Base-by-base conservation (phyloP, 2,329 filamentous ascomycete species). In the Penicillium sp. region DNA sequence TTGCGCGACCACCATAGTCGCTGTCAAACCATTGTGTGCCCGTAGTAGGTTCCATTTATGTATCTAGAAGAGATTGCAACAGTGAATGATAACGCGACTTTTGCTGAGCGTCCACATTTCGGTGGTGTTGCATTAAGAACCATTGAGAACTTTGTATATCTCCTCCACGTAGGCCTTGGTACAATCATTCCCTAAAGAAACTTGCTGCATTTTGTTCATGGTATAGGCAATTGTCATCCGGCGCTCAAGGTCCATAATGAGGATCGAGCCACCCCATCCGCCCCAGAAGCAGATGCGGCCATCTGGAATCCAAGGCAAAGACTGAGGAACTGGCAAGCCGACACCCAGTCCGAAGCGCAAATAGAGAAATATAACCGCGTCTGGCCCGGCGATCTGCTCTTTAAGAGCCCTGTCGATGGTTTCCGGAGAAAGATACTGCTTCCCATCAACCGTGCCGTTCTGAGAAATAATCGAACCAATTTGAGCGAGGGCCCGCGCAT, bases 391-490 rank as follows among this genome's bases (percentile, higher is more conserved):
- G 0, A 69, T 36, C 55, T 80, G 78, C 41, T 79, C 74, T 20
- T 76, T 48, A 39, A 80, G 73, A 45, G 81, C 76, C 27, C 73
- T 56, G 6, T 78, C 72, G 6, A 79, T 66, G 0, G 76, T 80
- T 15, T 68, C 46, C 0, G 69, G 66, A 0, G 74, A 75, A 3
- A 82, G 56, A 32, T 77, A 62, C n/a, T 60, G 62, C 13, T 61
- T 60, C 1, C 71, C 70, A 41, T 70, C 66, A 3, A 71, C 65
- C 2, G 46, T 49, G 0, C 74, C 73, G 9, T 64, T 62, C 0
- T 68, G 53, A 3, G 74, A 60, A 15, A 78, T 61, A 4, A 69
- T 49, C 4, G 74, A 75, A 7, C 78, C 63, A 17, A 82, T 75
- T 1, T 67, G 67, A 5, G 69, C 73, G 20, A 82, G 42, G 0